Base-by-base conservation (phyloP, 352 stramenopile genomes). In the Globisporangium takayamanum region DNA sequence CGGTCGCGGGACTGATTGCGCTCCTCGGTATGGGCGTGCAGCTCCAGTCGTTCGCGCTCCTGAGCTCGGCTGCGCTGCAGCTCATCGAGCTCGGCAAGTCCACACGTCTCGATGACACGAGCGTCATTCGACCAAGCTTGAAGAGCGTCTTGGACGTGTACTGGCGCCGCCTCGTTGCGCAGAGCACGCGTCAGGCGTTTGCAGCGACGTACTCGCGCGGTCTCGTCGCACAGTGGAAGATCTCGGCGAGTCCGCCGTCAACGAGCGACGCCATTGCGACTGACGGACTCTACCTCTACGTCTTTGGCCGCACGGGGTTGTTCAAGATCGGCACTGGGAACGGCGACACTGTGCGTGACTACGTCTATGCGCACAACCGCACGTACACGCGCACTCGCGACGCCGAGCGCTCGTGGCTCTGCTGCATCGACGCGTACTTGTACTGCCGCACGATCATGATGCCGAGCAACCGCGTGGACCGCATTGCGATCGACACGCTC, bases 391-490 rank as follows among this genome's bases (percentile, higher is more conserved):
- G 82, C 15, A 79, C 64, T 26, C 68, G 72, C 28, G 79, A 92
- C 53, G 76, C 79, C 2, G 82, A 92, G 50, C 69, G 82, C 16
- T 89, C 80, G n/a, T 92, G 82, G 82, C 67, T 92, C 36, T 89
- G 80, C 55, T 78, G 72, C n/a, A 84, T 89, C 54, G 74, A 66
- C 5, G 58, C 71, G 26, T 72, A 66, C 18, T 61, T 92, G 11
- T 92, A 89, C 54, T 92, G 82, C 41, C 80, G 82, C 61, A 92
- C 76, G 16, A 85, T 90, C 53, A 55, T 84, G 41, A 92, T 84
- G 78, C 74, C 76, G 49, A 71, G 74, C 10, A 73, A 73, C 46
- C 72, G 77, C 45, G 71, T 92, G 22, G 82, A 92, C 66, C 76
- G 80, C 25, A 88, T 92, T 20, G 46, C 39, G 33, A 73, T 63